Conservation (phyloP, 345 rosid species). For the Eucalyptus erythrocorys region DNA sequence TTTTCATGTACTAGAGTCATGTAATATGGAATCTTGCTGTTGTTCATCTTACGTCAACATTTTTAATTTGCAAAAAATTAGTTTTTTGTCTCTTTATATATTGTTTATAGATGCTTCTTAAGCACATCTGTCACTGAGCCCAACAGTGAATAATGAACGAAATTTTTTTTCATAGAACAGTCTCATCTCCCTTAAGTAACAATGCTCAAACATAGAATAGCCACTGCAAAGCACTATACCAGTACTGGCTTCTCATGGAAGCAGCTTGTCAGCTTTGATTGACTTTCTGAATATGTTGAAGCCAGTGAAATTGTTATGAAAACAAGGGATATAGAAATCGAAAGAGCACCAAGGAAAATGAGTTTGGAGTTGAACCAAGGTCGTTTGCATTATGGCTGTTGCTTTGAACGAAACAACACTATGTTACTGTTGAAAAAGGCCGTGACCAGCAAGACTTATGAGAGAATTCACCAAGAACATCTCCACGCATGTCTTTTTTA, state of each 20-base stretch:
- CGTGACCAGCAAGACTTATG: neutral
- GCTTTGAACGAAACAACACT: neutral
- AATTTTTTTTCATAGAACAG: neutral
- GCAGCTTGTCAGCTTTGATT: neutral
- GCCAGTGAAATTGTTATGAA: neutral
- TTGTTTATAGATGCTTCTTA: neutral
- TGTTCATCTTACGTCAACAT: neutral
- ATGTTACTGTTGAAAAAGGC: neutral
- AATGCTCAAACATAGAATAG: neutral
- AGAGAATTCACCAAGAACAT: neutral
- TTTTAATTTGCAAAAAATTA: neutral
- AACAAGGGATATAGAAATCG: neutral
- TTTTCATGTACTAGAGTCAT: neutral
- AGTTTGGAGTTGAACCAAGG: neutral
- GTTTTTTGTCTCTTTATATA: neutral
- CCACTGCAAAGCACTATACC: neutral
- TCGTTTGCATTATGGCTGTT: neutral
- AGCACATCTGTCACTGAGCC: neutral
- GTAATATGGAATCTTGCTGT: neutral
- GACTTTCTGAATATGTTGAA: neutral
- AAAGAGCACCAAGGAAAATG: neutral
- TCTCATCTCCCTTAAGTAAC: neutral
- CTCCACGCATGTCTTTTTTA: neutral
- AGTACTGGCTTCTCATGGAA: neutral
- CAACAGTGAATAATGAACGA: neutral